phyloP scores from a whole-genome alignment of 208 protist genomes.

The Wallacemonas sp. region DNA sequence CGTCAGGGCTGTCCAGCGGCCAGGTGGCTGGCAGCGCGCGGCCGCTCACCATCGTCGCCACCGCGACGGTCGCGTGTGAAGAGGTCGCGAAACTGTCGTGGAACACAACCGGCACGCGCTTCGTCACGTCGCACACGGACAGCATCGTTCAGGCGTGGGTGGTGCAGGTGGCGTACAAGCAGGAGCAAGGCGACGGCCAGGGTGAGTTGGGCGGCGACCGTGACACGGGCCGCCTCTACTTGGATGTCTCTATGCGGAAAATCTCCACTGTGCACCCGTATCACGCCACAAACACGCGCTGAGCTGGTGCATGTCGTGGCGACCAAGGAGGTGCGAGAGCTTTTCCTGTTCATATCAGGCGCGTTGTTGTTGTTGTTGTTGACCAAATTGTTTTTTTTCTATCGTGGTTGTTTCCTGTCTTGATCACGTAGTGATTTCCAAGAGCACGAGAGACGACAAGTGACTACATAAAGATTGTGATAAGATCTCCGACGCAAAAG shows the following conservation, averaged over 20 bases:
- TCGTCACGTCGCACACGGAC: conserved; percentile 80
- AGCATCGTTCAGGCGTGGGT: conserved; percentile 71
- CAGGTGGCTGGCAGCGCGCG: background rate
- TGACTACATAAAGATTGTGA: no score
- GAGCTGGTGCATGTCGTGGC: background rate
- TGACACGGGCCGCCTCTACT: conserved; percentile 13
- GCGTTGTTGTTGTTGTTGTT: no score
- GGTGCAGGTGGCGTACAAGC: conserved; percentile 46
- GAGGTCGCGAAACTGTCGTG: conserved; percentile 74
- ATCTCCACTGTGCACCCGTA: conserved; percentile 60
- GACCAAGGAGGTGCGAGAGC: background rate
- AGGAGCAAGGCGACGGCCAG: background rate
- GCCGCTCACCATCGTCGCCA: conserved; percentile 48
- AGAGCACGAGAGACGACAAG: no score
- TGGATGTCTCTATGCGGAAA: conserved; percentile 44
- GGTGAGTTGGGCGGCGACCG: conserved; percentile 6
- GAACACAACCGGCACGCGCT: conserved; percentile 80
- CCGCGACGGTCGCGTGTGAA: conserved; percentile 39
- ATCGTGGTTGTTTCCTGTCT: no score
- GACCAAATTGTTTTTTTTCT: no score
- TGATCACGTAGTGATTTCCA: no score
- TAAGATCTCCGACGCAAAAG: no score
- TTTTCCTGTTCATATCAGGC: background rate
- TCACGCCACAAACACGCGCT: conserved; percentile 22
- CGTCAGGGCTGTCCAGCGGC: background rate